Conservation (phyloP, 2,329 filamentous ascomycete genomes). For the Colletotrichum nymphaeae region DNA sequence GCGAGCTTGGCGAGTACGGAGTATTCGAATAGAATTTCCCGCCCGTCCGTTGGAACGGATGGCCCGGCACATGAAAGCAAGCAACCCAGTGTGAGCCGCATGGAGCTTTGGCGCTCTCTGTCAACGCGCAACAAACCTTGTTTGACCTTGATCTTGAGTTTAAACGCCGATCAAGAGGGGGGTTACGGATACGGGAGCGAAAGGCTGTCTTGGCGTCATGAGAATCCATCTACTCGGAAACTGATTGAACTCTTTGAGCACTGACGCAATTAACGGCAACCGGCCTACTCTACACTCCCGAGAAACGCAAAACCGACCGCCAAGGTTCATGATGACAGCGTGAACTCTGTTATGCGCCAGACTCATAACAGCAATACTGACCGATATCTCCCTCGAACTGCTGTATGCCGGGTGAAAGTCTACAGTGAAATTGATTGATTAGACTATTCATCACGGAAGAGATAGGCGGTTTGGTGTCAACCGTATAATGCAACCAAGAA, state of each 20-base stretch:
- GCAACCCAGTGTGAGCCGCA: background rate
- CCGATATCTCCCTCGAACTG: background rate
- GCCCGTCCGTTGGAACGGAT: background rate
- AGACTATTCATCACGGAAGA: background rate
- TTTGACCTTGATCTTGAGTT: background rate
- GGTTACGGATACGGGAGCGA: background rate
- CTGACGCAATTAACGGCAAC: background rate
- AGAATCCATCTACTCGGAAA: background rate
- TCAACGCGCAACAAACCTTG: slow-evolving; percentile 9
- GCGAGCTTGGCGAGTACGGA: background rate
- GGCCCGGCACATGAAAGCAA: background rate
- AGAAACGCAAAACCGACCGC: background rate
- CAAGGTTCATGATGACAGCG: background rate
- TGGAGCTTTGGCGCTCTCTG: background rate
- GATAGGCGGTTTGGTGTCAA: too few species aligned
- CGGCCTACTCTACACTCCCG: background rate
- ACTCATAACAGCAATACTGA: background rate
- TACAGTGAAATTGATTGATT: too few species aligned
- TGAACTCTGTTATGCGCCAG: background rate
- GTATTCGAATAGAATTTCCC: background rate
- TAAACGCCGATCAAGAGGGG: background rate
- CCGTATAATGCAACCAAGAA: background rate
- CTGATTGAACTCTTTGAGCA: background rate
- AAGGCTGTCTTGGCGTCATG: background rate
- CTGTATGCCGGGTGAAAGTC: background rate